Evolutionary conservation across 768 basidiomycete species (phyloP), one percentile per base, ranked within the genome.

Genomic region (Hemileccinum impolitum): DNA sequence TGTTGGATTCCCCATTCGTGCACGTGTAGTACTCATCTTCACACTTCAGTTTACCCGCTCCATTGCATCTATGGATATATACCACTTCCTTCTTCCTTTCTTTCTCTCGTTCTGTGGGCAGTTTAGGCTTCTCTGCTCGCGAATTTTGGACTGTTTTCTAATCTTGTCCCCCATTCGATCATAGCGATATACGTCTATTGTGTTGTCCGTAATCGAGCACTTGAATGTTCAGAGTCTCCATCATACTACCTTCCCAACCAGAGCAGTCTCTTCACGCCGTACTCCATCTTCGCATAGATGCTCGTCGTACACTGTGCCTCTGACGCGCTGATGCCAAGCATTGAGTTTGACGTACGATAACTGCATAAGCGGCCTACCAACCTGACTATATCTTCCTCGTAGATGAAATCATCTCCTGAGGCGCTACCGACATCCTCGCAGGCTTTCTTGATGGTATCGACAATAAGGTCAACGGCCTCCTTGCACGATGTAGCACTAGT

Each of bases 281-380:
- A 92, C 62, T 96, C 94, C 82, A 95, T 87, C 71, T 93, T 92
- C 13, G 92, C 81, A 65, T 90, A 88, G 56, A 94, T 74, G 52
- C 84, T 89, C 3, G 91, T 96, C 74, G 85, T 84, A 46, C 81
- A 77, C 64, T 87, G 84, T 2, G 94, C 94, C 57, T 96, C 91
- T 7, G 78, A 76, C 56, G 94, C 64, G 58, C 91, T 94, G 56
- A 48, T 41, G 50, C 34, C 34, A 47, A 6, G 15, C 8, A n/a
- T 41, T 52, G 21, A 55, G 48, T 31, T 17, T 14, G 39, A 18
- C 3, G 10, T n/a, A 36, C 39, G 30, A 38, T 35, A 1, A 30
- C 7, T 21, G 12, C 15, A 19, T 2, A 18, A 23, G 35, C 1
- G 31, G 21, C 9, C 41, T 14, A 45, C 79, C 60, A 54, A 88